Evolutionary conservation across 306 rosid species (phyloP).

Genomic region (Lagenaria siceraria): DNA sequence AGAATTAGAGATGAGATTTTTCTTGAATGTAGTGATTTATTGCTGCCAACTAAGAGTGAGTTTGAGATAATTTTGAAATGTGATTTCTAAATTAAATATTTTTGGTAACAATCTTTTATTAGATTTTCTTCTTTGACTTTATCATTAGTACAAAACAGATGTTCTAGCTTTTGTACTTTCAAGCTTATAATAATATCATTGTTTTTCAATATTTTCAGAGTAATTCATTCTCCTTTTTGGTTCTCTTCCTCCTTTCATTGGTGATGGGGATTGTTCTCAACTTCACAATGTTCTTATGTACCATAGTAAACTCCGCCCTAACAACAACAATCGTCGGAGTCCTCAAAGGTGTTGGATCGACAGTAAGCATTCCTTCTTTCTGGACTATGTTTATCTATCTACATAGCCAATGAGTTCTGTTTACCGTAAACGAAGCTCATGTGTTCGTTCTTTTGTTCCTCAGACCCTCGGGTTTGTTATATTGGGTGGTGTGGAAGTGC

Average conservation of each 20-base stretch:
- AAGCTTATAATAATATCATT: not conserved
- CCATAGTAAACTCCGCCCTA: conserved; percentile 85
- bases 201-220: conserved; percentile 36
- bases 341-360: conserved; percentile 96
- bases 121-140: not conserved
- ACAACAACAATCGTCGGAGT: conserved; percentile 94
- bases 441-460: not conserved
- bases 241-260: conserved; percentile 64
- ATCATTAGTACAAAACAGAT: not conserved
- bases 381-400: not conserved
- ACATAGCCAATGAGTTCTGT: not conserved
- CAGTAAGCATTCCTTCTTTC: conserved; percentile 35
- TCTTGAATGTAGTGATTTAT: not conserved
- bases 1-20: not conserved
- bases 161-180: not conserved
- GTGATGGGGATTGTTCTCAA: conserved; percentile 87
- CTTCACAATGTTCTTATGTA: conserved; percentile 97
- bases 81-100: not conserved
- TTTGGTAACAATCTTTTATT: not conserved
- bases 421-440: not conserved
- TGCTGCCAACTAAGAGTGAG: not conserved
- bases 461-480: conserved; percentile 86
- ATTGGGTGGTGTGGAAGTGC: conserved; percentile 82
- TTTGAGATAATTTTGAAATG: not conserved
- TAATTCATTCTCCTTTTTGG: conserved; percentile 63